These are phyloP conservation scores for Apiotrichum montevideense DNA, from an alignment of 1,284 basidiomycete genomes.

Conservation along the genomic window DNA sequence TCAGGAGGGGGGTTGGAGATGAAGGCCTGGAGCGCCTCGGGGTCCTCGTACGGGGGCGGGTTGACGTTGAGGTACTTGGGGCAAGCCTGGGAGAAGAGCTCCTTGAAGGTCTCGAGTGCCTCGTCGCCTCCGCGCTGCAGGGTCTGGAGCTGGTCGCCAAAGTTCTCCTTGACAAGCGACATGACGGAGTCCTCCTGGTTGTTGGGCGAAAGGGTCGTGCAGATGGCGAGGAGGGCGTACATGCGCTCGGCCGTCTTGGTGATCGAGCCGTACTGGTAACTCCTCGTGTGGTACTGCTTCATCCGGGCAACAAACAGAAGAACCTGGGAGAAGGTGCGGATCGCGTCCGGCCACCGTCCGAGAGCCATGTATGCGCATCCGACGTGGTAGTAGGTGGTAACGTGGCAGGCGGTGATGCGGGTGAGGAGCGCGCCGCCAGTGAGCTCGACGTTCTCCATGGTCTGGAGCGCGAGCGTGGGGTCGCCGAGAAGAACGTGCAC, in stretches of 20 bases:
- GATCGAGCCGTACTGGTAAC: conserved; percentile 97
- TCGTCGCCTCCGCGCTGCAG: conserved; percentile 66
- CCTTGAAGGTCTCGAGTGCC: conserved; percentile 77
- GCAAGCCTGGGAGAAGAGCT: conserved; percentile 89
- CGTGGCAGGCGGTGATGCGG: conserved; percentile 88
- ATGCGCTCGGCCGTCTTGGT: conserved; percentile 96
- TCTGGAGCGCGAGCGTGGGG: conserved; percentile 81
- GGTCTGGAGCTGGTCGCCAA: conserved; percentile 80
- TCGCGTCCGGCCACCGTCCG: conserved; percentile 88
- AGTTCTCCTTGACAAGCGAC: conserved; percentile 86
- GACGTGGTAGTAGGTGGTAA: conserved; percentile 77
- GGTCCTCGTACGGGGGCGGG: conserved; percentile 86
- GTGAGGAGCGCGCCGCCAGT: conserved; percentile 74
- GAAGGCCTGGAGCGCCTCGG: conserved; percentile 57
- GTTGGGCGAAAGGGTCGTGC: conserved; percentile 82
- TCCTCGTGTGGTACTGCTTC: conserved; percentile 90
- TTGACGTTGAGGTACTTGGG: conserved; percentile 95
- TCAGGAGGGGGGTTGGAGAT: conserved; percentile 57
- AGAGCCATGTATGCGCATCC: conserved; percentile 96
- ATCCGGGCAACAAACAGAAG: conserved; percentile 88
- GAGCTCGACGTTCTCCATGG: conserved; percentile 88
- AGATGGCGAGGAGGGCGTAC: conserved; percentile 92
- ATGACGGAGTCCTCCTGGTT: conserved; percentile 91
- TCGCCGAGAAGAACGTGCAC: conserved; percentile 95
- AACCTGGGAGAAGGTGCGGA: conserved; percentile 84